These are phyloP conservation scores for Leccinum solheimii DNA, from an alignment of 1,284 basidiomycete species.

Conservation along the genomic window DNA sequence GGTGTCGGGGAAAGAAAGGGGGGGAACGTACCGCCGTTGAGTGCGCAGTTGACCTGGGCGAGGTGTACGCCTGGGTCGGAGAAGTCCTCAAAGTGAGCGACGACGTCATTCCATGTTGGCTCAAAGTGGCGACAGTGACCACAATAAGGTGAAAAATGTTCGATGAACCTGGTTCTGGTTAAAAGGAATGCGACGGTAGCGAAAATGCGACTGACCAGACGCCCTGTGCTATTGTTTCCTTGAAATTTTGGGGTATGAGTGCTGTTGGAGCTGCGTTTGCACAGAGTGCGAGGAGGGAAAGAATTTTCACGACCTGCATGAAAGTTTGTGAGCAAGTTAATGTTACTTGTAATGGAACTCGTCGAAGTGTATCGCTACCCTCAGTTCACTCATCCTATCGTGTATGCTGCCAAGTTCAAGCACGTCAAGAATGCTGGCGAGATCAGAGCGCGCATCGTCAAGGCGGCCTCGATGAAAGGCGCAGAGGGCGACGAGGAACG, in stretches of 20 bases:
- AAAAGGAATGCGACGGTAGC: background rate
- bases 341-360: slow-evolving; percentile 25
- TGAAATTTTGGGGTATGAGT: slow-evolving; percentile 65
- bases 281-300: slow-evolving; percentile 33
- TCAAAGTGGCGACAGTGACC: slow-evolving; percentile 75
- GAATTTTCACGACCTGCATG: background rate
- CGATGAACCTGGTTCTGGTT: slow-evolving; percentile 53
- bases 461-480: slow-evolving; percentile 61
- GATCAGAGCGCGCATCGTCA: slow-evolving; percentile 67
- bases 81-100: slow-evolving; percentile 54
- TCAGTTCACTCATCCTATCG: slow-evolving; percentile 49
- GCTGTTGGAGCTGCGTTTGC: slow-evolving; percentile 41
- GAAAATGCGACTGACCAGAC: slow-evolving; percentile 54
- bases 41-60: slow-evolving; percentile 84
- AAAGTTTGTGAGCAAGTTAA: background rate
- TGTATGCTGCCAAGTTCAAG: slow-evolving; percentile 69
- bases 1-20: background rate
- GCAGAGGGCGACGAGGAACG: slow-evolving; percentile 67
- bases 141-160: slow-evolving; percentile 81
- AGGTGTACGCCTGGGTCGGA: slow-evolving; percentile 65
- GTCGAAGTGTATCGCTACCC: slow-evolving; percentile 59
- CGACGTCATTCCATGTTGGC: slow-evolving; percentile 82
- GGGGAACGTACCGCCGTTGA: slow-evolving; percentile 68
- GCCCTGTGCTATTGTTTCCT: slow-evolving; percentile 54
- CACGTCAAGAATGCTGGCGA: slow-evolving; percentile 63